A percentile compares a stretch with the other conserved stretches of the same genome.
Conservation (phyloP, 306 rosid species). For the Parietaria judaica region DNA sequence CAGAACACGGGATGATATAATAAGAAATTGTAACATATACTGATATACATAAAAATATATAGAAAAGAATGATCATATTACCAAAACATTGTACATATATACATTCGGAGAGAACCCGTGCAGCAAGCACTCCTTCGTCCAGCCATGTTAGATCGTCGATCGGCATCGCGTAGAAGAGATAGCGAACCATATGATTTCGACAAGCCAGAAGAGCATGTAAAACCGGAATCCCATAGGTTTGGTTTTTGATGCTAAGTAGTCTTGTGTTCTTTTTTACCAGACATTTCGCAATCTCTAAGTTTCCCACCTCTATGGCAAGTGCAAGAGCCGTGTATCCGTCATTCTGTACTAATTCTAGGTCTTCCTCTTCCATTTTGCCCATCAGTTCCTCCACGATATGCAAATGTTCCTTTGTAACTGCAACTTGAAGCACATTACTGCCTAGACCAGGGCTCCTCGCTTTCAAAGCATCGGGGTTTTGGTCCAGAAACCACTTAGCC, state of each 20-base stretch:
- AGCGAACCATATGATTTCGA: not conserved
- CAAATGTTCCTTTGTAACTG: not conserved
- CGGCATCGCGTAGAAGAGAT: not conserved
- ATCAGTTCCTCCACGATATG: constrained; percentile 2
- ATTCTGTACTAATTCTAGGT: not conserved
- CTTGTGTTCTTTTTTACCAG: not conserved
- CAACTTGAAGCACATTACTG: not conserved
- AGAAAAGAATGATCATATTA: too few species aligned
- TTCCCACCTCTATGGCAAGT: not conserved
- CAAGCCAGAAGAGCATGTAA: not conserved
- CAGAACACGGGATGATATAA: too few species aligned
- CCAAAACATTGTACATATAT: too few species aligned
- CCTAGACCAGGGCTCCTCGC: not conserved
- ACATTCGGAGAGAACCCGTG: too few species aligned
- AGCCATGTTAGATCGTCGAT: not conserved
- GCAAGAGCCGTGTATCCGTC: not conserved
- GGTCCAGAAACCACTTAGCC: not conserved
- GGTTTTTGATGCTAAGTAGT: not conserved
- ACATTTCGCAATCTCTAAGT: not conserved
- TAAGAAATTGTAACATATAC: too few species aligned
- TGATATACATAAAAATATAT: too few species aligned
- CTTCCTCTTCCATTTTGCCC: not conserved
- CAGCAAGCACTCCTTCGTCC: not conserved
- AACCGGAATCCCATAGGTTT: not conserved
- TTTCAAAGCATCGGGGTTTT: constrained; percentile 4